Evolutionary conservation across 2,329 filamentous ascomycete species (phyloP).

Genomic region (Helotiales sp.): DNA sequence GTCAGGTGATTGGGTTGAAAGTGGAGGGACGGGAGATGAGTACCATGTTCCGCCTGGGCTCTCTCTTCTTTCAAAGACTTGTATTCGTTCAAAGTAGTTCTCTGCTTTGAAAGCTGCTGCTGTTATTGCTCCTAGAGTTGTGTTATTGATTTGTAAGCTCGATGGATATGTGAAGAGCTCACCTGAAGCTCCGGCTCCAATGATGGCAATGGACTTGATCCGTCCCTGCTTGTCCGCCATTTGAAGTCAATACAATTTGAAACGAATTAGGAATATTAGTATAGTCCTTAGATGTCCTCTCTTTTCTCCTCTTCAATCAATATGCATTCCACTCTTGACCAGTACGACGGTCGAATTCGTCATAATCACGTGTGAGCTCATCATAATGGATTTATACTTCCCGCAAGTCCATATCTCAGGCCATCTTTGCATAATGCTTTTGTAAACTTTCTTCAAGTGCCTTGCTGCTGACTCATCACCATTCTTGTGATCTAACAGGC

Average conservation of each 20-base stretch:
- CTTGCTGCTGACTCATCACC: no score
- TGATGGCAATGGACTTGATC: conserved; percentile 43
- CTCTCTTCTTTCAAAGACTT: conserved; percentile 61
- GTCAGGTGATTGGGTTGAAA: conserved; percentile 40
- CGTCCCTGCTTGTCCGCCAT: not conserved
- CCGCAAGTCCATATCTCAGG: not conserved
- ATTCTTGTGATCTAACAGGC: no score
- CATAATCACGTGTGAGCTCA: not conserved
- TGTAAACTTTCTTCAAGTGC: not conserved
- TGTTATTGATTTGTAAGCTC: not conserved
- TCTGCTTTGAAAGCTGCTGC: conserved; percentile 54
- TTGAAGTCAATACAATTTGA: not conserved
- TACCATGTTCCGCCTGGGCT: conserved; percentile 59
- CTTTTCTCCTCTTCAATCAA: no score
- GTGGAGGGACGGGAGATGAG: not conserved
- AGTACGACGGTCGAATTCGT: not conserved
- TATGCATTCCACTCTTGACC: not conserved
- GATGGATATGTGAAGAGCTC: not conserved
- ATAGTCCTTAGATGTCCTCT: no score
- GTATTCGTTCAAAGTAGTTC: conserved; percentile 55
- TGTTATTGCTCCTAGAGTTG: conserved; percentile 46
- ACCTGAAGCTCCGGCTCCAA: conserved; percentile 46
- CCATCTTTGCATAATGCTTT: not conserved
- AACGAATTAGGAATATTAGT: no score
- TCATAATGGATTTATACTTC: not conserved